Conservation (phyloP, 208 protist genomes). For the Trypanosoma platydactyli region DNA sequence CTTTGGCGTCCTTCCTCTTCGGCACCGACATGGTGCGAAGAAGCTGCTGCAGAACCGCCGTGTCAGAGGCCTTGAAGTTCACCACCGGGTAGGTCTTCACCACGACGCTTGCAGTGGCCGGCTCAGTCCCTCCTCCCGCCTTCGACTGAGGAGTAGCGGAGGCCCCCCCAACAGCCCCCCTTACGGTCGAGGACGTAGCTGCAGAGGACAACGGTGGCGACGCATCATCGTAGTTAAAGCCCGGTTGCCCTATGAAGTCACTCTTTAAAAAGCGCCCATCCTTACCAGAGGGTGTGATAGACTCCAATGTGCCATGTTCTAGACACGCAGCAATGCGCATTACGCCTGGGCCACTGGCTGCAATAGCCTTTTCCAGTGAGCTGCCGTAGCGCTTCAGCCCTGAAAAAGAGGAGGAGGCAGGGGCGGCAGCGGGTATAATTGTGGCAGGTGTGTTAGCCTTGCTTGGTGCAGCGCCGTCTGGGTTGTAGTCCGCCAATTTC, state of each 20-base stretch:
- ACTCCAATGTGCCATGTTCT: slow-evolving; percentile 34
- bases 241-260: slow-evolving; percentile 73
- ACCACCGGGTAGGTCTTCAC: slow-evolving; percentile 46
- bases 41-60: slow-evolving; percentile 55
- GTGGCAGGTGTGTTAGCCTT: background rate
- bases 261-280: slow-evolving; percentile 76
- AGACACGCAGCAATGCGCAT: slow-evolving; percentile 76
- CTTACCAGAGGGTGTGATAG: slow-evolving; percentile 63
- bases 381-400: slow-evolving; percentile 46
- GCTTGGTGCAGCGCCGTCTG: slow-evolving; percentile 25
- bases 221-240: slow-evolving; percentile 79
- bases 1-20: slow-evolving; percentile 35
- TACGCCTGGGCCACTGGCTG: slow-evolving; percentile 77
- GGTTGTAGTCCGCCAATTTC: slow-evolving; percentile 30
- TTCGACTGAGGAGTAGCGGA: slow-evolving; percentile 1
- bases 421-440: slow-evolving; percentile 8
- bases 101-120: slow-evolving; percentile 30
- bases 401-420: slow-evolving; percentile 12
- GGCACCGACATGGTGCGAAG: slow-evolving; percentile 66
- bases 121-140: background rate
- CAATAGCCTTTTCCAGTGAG: slow-evolving; percentile 62
- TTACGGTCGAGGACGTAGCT: slow-evolving; percentile 13
- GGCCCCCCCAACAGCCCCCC: slow-evolving; percentile 5
- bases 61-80: slow-evolving; percentile 70
- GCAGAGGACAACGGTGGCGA: background rate